Evolutionary conservation across 345 rosid species (phyloP).

Genomic region (Passiflora organensis): DNA sequence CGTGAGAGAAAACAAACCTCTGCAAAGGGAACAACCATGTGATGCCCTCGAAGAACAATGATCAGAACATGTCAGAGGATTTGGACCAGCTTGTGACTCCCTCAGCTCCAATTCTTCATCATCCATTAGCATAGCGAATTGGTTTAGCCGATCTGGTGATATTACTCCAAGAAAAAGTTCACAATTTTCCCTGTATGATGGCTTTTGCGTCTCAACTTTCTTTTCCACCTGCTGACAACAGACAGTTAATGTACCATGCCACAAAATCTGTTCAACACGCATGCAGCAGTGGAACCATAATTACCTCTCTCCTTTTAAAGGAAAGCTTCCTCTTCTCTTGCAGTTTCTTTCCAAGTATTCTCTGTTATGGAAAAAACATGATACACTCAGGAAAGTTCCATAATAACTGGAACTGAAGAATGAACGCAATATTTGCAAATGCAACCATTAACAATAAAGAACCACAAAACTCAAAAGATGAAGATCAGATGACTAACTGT

Average conservation of each 20-base stretch:
- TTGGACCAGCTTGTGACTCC: constrained; percentile 60
- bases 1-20: constrained; percentile 46
- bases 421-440: constrained; percentile 1
- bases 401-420: constrained; percentile 1
- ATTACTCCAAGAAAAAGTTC: constrained; percentile 52
- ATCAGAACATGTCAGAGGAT: constrained; percentile 52
- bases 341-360: constrained; percentile 43
- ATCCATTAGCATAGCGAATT: constrained; percentile 52
- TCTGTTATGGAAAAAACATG: constrained; percentile 45
- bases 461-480: constrained; percentile 1
- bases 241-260: constrained; percentile 10
- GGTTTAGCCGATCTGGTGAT: constrained; percentile 35
- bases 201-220: constrained; percentile 31
- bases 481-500: constrained; percentile 42
- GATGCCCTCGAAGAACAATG: constrained; percentile 50
- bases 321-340: constrained; percentile 48
- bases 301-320: constrained; percentile 54
- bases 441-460: constrained; percentile 6
- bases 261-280: constrained; percentile 14
- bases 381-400: no score
- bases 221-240: constrained; percentile 44
- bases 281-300: constrained; percentile 6
- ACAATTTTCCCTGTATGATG: constrained; percentile 46
- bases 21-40: constrained; percentile 66
- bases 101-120: constrained; percentile 91